Percentiles rank a stretch among this genome's conserved stretches.
Evolutionary conservation across 306 rosid genomes (phyloP).

Genomic region (Castanospermum australe): DNA sequence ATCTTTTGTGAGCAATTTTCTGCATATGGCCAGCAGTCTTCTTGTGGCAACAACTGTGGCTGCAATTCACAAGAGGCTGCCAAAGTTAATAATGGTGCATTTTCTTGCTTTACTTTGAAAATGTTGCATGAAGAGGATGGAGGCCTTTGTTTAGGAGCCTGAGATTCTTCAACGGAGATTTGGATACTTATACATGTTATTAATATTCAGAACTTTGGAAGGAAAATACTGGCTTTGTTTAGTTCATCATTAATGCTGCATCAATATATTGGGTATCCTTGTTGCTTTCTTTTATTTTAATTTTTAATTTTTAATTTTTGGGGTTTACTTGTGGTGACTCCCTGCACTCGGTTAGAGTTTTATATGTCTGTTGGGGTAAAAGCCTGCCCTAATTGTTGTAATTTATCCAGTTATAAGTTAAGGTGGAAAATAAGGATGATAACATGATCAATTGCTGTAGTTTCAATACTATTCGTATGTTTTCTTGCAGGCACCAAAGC

Average conservation of each 20-base stretch:
- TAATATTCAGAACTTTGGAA: neutral
- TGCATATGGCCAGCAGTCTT: neutral
- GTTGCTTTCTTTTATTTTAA: too few species aligned
- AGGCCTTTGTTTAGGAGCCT: neutral
- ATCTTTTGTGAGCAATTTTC: neutral
- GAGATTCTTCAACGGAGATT: neutral
- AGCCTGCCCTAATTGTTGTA: neutral
- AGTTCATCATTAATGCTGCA: neutral
- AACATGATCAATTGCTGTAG: slow-evolving; percentile 10
- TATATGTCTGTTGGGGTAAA: neutral
- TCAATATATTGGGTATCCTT: neutral
- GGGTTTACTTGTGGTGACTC: too few species aligned
- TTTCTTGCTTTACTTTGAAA: neutral
- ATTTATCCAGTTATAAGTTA: neutral
- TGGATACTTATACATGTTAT: neutral
- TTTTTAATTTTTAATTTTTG: too few species aligned
- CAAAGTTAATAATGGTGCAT: neutral
- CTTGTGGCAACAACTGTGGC: neutral
- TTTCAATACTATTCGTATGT: slow-evolving; percentile 23
- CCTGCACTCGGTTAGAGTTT: too few species aligned
- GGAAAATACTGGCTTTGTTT: neutral
- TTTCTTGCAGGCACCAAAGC: slow-evolving; percentile 68
- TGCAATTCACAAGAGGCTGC: neutral
- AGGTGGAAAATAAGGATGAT: neutral
- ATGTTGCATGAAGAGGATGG: neutral